phyloP scores from a whole-genome alignment of 1,284 basidiomycete genomes.

The Sanguinoderma infundibulare region DNA sequence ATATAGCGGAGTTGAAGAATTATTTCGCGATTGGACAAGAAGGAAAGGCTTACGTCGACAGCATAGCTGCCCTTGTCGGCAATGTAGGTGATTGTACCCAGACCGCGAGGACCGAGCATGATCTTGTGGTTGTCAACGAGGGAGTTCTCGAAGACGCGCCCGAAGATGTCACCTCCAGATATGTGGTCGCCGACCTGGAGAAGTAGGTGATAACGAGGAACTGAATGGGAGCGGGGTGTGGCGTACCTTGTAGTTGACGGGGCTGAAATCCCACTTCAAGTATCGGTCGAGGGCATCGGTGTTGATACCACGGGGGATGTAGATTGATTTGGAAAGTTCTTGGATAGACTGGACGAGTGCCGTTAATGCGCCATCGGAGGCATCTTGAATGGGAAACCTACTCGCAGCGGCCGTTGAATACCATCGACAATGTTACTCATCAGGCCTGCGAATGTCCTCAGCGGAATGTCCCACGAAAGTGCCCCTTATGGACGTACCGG shows the following conservation, averaged over 20 bases:
- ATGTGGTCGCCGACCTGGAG: conserved; percentile 94
- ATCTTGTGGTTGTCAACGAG: conserved; percentile 97
- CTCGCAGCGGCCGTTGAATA: conserved; percentile 90
- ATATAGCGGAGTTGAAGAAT: conserved; percentile 7
- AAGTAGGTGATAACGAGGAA: background rate
- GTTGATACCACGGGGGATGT: conserved; percentile 98
- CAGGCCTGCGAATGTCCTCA: conserved; percentile 59
- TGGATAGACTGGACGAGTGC: conserved; percentile 76
- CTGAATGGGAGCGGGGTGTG: too few relatives aligned
- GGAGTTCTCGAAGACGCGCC: conserved; percentile 96
- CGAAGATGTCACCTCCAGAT: conserved; percentile 96
- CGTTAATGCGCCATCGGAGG: conserved; percentile 23
- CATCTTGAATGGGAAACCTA: conserved; percentile 41
- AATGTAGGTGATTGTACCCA: conserved; percentile 94
- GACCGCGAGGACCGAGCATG: conserved; percentile 92
- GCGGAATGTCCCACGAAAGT: background rate
- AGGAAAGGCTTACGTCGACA: conserved; percentile 69
- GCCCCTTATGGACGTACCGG: conserved; percentile 58
- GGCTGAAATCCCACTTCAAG: conserved; percentile 95
- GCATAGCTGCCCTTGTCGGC: conserved; percentile 95
- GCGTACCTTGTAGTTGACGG: conserved; percentile 76
- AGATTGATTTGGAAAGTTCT: conserved; percentile 96
- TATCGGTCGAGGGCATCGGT: conserved; percentile 92
- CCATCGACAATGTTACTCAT: conserved; percentile 99
- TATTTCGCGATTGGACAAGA: background rate